Conservation (phyloP, 306 rosid genomes). For the Corylus avellana region DNA sequence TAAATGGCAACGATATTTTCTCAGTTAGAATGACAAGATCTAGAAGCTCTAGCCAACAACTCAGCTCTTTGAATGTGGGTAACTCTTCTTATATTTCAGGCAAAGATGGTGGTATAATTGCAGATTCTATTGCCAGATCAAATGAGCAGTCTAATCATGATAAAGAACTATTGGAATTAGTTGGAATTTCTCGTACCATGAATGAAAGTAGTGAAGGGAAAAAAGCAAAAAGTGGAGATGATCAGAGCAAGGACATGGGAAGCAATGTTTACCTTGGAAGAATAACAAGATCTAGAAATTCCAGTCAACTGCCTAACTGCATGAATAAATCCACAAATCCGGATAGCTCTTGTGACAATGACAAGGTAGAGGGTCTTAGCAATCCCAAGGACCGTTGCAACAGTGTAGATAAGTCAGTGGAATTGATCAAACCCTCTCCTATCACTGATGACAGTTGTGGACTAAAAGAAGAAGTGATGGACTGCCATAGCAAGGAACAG, state of each 20-base stretch:
- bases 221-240: constrained; percentile 31
- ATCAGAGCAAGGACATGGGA: constrained; percentile 36
- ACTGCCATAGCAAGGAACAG: constrained; percentile 22
- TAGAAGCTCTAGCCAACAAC: constrained; percentile 38
- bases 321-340: constrained; percentile 26
- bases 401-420: constrained; percentile 12
- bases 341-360: constrained; percentile 30
- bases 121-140: constrained; percentile 7
- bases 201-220: constrained; percentile 28
- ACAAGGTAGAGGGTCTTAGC: constrained; percentile 24
- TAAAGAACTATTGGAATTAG: constrained; percentile 33
- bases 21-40: constrained; percentile 46
- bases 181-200: constrained; percentile 16
- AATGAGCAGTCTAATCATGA: constrained; percentile 28
- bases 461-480: constrained; percentile 24
- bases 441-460: constrained; percentile 22
- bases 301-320: constrained; percentile 22
- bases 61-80: constrained; percentile 33
- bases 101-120: constrained; percentile 28
- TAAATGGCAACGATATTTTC: constrained; percentile 20
- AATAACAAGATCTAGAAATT: constrained; percentile 43
- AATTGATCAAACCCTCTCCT: constrained; percentile 30
- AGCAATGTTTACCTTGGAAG: constrained; percentile 29
- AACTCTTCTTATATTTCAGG: constrained; percentile 26
- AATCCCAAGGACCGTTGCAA: constrained; percentile 21